These are phyloP conservation scores for Dryadomyces quercivorus DNA, from an alignment of 2,329 filamentous ascomycete species.

Conservation along the genomic window DNA sequence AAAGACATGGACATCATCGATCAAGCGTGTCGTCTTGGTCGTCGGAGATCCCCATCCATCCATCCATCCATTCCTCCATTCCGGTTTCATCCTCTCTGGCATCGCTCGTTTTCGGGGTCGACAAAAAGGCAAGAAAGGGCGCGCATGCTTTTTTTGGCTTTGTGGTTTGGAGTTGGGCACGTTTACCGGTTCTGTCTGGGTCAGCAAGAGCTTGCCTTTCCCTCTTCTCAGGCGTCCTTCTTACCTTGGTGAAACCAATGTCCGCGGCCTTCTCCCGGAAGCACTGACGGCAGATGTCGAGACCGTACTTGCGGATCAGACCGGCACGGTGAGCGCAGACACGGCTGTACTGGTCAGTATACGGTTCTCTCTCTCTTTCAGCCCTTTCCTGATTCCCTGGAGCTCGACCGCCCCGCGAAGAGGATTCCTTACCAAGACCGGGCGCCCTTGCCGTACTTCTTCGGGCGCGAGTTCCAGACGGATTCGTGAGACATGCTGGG, in stretches of 20 bases:
- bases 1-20: neutral
- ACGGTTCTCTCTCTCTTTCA: constrained; percentile 14
- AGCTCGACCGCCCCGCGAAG: too few relatives aligned
- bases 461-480: constrained; percentile 98
- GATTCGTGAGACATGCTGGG: constrained; percentile 67
- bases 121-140: neutral
- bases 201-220: neutral
- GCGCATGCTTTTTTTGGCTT: neutral
- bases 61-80: neutral
- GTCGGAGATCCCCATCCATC: constrained; percentile 1
- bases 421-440: constrained; percentile 65
- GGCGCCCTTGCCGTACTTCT: constrained; percentile 93
- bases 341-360: constrained; percentile 30
- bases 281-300: constrained; percentile 77
- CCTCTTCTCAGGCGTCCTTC: constrained; percentile 10
- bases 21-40: neutral
- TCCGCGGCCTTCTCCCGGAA: constrained; percentile 63
- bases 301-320: constrained; percentile 99
- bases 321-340: constrained; percentile 87
- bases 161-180: neutral
- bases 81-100: neutral
- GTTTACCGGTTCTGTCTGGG: constrained; percentile 1
- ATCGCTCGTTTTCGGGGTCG: constrained; percentile 2
- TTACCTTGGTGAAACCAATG: constrained; percentile 63
- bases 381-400: constrained; percentile 1